Percentiles rank a stretch among this genome's conserved stretches.
Conservation (phyloP, 352 stramenopile genomes). For the Globisporangium uncinulatum region DNA sequence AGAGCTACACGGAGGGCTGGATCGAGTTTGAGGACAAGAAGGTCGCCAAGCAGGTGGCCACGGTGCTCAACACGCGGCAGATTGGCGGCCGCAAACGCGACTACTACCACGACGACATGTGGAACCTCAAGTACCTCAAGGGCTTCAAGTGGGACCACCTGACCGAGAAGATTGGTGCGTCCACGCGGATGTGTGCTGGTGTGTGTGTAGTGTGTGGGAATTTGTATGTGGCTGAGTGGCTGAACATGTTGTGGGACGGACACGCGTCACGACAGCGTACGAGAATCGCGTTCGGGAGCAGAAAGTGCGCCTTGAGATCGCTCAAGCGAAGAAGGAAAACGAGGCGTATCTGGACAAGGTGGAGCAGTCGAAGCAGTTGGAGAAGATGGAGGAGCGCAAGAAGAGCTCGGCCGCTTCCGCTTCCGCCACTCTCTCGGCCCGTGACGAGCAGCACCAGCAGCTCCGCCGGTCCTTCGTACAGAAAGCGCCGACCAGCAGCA, state of each 20-base stretch:
- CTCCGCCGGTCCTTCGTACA: constrained; percentile 76
- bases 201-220: not conserved
- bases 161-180: constrained; percentile 96
- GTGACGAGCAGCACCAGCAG: constrained; percentile 22
- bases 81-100: constrained; percentile 93
- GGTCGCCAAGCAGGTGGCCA: constrained; percentile 91
- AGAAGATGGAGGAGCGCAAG: constrained; percentile 85
- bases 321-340: constrained; percentile 85
- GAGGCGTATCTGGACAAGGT: constrained; percentile 83
- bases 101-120: constrained; percentile 98
- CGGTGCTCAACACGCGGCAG: constrained; percentile 91
- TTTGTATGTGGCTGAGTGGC: too few relatives aligned
- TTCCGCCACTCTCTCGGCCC: not conserved
- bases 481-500: constrained; percentile 63
- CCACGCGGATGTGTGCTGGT: constrained; percentile 24
- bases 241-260: too few relatives aligned
- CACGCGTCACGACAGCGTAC: constrained; percentile 37
- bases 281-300: constrained; percentile 85
- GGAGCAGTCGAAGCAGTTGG: constrained; percentile 81
- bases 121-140: constrained; percentile 99
- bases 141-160: constrained; percentile 99
- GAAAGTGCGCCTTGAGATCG: constrained; percentile 83
- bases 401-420: not conserved
- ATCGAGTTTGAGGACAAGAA: constrained; percentile 98
- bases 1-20: constrained; percentile 96